These are phyloP conservation scores for Fagus crenata DNA, from an alignment of 306 rosid species.

Conservation along the genomic window DNA sequence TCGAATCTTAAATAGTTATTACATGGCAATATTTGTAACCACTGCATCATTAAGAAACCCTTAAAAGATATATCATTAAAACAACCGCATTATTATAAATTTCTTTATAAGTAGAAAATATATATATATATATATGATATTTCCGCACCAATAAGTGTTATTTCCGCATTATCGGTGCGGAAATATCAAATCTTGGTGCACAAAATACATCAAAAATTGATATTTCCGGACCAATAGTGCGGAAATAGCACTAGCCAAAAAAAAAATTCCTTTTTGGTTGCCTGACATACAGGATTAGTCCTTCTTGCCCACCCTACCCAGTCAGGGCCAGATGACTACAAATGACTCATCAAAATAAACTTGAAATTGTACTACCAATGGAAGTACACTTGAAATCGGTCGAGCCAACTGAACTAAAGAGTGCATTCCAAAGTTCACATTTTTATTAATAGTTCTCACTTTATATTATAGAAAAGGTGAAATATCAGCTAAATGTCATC, in stretches of 20 bases:
- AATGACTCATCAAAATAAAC: neutral
- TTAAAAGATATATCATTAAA: neutral
- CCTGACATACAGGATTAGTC: neutral
- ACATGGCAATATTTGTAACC: neutral
- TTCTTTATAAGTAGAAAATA: neutral
- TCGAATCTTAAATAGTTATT: neutral
- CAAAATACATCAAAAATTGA: too few relatives aligned
- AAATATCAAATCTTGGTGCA: too few relatives aligned
- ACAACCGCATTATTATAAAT: neutral
- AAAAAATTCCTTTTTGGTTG: neutral
- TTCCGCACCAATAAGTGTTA: too few relatives aligned
- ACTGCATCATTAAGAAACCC: neutral
- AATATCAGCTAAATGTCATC: neutral
- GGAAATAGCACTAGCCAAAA: neutral
- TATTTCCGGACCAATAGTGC: too few relatives aligned
- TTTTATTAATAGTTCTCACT: neutral
- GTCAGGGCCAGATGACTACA: neutral
- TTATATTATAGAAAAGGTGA: neutral
- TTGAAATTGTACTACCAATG: too few relatives aligned
- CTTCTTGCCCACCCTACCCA: neutral
- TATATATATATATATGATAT: too few relatives aligned
- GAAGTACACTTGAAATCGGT: too few relatives aligned
- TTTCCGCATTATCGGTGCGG: too few relatives aligned
- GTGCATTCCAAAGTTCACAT: neutral
- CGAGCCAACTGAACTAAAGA: neutral